Evolutionary conservation across 2,329 filamentous ascomycete genomes (phyloP), one percentile per base, ranked within the genome.

Genomic region (Cytospora piceicola): DNA sequence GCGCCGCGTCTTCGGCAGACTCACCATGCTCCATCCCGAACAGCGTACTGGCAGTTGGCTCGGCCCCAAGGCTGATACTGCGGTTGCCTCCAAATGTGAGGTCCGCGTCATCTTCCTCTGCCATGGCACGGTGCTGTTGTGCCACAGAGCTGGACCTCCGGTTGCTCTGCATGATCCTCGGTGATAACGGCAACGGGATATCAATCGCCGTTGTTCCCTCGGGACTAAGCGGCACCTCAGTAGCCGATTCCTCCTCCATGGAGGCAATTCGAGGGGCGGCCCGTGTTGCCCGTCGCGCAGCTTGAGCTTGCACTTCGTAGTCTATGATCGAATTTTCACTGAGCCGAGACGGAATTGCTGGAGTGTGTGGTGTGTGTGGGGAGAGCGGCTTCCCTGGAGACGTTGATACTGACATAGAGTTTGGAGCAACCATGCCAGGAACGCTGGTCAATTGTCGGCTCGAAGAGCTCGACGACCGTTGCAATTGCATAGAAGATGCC

Each of bases 351-450:
- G 94, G 94, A 32, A 98, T 93, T 14, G 94, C 93, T 4, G 95
- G 95, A 0, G 93, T 96, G 73, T 98, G 94, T 1, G 94, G 93
- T 0, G 92, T 97, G 73, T 94, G 93, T 12, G 91, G 93, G 3
- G 93, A 97, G 22, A 96, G 85, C 0, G 93, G 92, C 72, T 97
- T 97, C 64, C 91, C 92, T 1, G 94, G 94, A 12, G 94, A 97
- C 0, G 93, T 94, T 0, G 92, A 94, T 14, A 90, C 89, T 4
- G 94, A 97, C 69, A 93, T 82, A 0, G 91, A 93, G 5, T 90
- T 90, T 36, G 93, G 83, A 61, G 92, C 90, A 17, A 79, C 77
- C 76, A 93, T 92, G 67, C 90, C 83, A 3, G 86, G 85, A 3
- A 88, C 83, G 68, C 86, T 87, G 12, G 82, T 79, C 57, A 88